Evolutionary conservation across 495 filamentous ascomycete genomes (phyloP), one percentile per base, ranked within the genome.

Genomic region (Penicillium tannophilum): DNA sequence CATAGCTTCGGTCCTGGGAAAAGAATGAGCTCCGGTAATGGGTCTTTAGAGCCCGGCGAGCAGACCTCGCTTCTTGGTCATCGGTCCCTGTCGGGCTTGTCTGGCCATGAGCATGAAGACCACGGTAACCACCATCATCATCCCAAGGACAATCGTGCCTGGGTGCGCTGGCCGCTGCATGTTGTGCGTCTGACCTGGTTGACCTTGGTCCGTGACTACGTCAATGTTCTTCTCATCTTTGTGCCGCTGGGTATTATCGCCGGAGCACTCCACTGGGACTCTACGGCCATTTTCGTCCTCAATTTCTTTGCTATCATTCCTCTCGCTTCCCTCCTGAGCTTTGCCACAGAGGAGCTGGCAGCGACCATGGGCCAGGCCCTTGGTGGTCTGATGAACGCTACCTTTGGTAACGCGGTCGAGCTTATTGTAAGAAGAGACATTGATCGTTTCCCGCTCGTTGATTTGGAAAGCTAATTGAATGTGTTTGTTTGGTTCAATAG

Each of bases 251-350:
- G 93, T 39, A 93, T 98, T 58, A 66, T 93, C 53, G 84, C 91
- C 20, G 93, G 91, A 31, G 77, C 75, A 3, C 67, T 86, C n/a
- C 74, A 81, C 39, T 91, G 90, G 89, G 81, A 86, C 66, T 83
- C 93, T 8, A 86, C 89, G 0, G 83, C 84, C 26, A 84, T 95
- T 36, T 98, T 98, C 68, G 74, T 86, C 10, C 78, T 97, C 65
- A 98, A 98, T 75, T 98, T 98, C 74, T 81, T 97, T 63, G 93
- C 94, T 55, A 98, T 98, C 64, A 88, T 98, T 54, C 94, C 94
- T 8, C 81, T 98, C 41, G 94, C 94, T 23, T 90, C 93, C 6
- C 79, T 98, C 60, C 78, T 98, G 60, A 96, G 92, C 59, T 97
- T 96, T 73, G 94, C 94, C 44, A 98, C 94, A 1, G 94, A 97